Conservation (phyloP, 1,284 basidiomycete species). For the Irpex sp. region DNA sequence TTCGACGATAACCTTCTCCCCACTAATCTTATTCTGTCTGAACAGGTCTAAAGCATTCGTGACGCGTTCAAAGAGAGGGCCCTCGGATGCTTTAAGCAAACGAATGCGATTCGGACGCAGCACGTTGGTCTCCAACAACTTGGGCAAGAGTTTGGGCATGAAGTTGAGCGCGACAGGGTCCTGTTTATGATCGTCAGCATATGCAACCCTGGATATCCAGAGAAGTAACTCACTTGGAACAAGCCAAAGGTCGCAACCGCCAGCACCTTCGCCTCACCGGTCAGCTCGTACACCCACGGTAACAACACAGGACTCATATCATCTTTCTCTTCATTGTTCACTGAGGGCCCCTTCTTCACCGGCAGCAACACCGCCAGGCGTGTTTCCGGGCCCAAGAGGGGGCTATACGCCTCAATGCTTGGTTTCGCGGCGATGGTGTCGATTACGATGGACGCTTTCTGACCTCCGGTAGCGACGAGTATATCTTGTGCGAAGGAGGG, state of each 20-base stretch:
- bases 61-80: background rate
- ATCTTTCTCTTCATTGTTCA: background rate
- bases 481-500: conserved; percentile 37
- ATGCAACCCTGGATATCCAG: too few species aligned
- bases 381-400: conserved; percentile 34
- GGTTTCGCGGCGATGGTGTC: conserved; percentile 40
- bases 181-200: background rate
- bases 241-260: background rate
- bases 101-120: background rate
- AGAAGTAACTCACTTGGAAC: background rate
- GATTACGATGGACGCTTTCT: conserved; percentile 35
- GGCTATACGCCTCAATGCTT: conserved; percentile 31
- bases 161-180: background rate
- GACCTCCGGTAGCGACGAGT: conserved; percentile 31
- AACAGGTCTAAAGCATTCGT: conserved; percentile 5
- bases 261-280: background rate
- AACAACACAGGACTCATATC: conserved; percentile 1
- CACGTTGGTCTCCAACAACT: conserved; percentile 1
- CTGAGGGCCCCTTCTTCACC: conserved; percentile 31
- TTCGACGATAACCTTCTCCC: conserved; percentile 11
- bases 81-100: background rate
- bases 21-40: conserved; percentile 8
- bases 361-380: conserved; percentile 45
- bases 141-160: conserved; percentile 4
- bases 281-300: background rate